Percentiles rank a stretch among this genome's conserved stretches.
These are phyloP conservation scores for Ascochyta koolunga DNA, from an alignment of 2,329 filamentous ascomycete genomes.

Conservation along the genomic window DNA sequence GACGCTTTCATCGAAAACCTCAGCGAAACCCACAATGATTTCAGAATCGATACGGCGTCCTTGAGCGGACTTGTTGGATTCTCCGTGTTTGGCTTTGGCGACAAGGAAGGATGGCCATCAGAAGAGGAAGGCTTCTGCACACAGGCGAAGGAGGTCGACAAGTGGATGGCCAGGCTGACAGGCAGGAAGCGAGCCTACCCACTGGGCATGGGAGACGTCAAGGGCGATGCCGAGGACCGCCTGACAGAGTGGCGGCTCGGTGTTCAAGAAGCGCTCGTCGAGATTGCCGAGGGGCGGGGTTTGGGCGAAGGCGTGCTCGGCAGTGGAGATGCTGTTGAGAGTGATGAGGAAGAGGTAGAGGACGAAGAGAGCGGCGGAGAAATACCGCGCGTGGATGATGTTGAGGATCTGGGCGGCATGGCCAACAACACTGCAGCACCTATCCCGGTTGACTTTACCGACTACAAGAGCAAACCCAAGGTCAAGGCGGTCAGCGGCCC, in stretches of 20 bases:
- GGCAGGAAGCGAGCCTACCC: conserved; percentile 85
- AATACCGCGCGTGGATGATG: conserved; percentile 66
- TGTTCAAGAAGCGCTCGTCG: conserved; percentile 71
- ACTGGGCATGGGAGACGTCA: conserved; percentile 85
- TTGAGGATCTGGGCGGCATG: conserved; percentile 81
- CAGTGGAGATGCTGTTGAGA: conserved; percentile 84
- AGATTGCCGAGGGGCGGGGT: conserved; percentile 59
- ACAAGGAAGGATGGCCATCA: conserved; percentile 88
- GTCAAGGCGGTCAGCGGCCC: conserved; percentile 54
- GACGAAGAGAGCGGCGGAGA: conserved; percentile 54
- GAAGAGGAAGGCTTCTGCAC: conserved; percentile 92
- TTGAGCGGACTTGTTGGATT: conserved; percentile 80
- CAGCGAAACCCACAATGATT: conserved; percentile 93
- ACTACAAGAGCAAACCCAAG: conserved; percentile 62
- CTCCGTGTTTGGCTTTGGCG: conserved; percentile 92
- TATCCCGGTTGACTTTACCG: conserved; percentile 86
- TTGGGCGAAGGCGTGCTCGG: conserved; percentile 73
- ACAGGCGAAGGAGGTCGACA: conserved; percentile 88
- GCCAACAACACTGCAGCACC: conserved; percentile 56
- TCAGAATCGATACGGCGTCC: conserved; percentile 89
- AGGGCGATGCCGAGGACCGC: conserved; percentile 69
- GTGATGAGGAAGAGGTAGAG: conserved; percentile 72
- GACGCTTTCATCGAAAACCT: conserved; percentile 87
- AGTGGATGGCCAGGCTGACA: conserved; percentile 96
- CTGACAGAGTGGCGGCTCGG: conserved; percentile 80